Evolutionary conservation across 2,329 filamentous ascomycete species (phyloP), one percentile per base, ranked within the genome.

Genomic region (Volutella citrinella): DNA sequence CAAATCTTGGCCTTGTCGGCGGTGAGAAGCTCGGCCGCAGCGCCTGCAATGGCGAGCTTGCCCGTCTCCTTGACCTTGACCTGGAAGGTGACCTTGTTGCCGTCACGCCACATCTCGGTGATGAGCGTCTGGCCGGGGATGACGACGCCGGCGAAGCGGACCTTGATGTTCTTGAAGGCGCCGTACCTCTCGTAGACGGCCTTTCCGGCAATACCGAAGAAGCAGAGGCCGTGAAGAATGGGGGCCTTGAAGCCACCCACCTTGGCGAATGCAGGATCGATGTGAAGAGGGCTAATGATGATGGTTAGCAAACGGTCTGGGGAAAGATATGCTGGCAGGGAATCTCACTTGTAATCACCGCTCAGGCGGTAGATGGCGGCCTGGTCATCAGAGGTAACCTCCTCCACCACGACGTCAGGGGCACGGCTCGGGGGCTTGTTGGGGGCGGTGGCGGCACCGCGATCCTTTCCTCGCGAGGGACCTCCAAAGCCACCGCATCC

Each of bases 191-290:
- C 78, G 60, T 90, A 84, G 23, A 98, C 80, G 40, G 91, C 89
- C 75, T 95, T 96, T 46, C 84, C 87, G 12, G 87, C 83, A 48
- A 97, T 80, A 50, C 93, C 93, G 55, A 98, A 91, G 60, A 82
- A 93, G 76, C 89, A 95, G 22, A 98, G 79, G n/a, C 93, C 93
- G 70, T 98, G 93, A 34, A 98, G 73, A 59, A 98, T 98, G 10
- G 93, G 93, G 18, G 72, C 79, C 68, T 93, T 85, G 80, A 98
- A 98, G 40, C 93, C 93, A 40, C 91, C 93, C 52, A 95, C 82
- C 70, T 93, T 93, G 68, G 87, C 87, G 65, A 98, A 97, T 30
- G 80, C 77, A 2, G 93, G 93, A 63, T 98, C 93, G 43, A 98
- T 84, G 69, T 98, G 93, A 3, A 98, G 80, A 11, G 93, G 93